Percentiles rank a stretch among this genome's conserved stretches.
Evolutionary conservation across 2,329 filamentous ascomycete species (phyloP).

Genomic region (Aspergillus hortae): DNA sequence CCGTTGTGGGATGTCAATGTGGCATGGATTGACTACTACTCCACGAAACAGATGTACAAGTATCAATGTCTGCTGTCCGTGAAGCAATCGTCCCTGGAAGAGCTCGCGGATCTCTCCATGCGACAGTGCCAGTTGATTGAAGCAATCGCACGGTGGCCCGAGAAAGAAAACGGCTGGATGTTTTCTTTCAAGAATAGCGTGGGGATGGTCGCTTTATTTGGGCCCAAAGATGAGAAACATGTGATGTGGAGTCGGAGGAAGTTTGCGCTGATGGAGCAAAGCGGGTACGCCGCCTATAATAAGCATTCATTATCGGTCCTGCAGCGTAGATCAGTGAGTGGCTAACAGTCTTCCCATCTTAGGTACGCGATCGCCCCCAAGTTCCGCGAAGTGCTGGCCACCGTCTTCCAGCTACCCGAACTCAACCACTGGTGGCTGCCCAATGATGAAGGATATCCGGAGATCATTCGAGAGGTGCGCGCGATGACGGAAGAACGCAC

Average conservation of each 20-base stretch:
- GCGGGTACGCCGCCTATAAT: constrained; percentile 56
- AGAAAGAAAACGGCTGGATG: constrained; percentile 65
- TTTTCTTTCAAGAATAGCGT: constrained; percentile 72
- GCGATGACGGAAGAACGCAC: constrained; percentile 77
- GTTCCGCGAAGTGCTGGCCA: constrained; percentile 71
- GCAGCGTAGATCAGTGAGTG: background rate
- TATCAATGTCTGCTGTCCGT: constrained; percentile 64
- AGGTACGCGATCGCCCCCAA: constrained; percentile 81
- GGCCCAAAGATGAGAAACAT: constrained; percentile 71
- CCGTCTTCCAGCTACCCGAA: constrained; percentile 68
- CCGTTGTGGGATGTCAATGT: constrained; percentile 73
- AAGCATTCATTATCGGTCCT: background rate
- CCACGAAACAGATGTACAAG: constrained; percentile 75
- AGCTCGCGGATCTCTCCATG: constrained; percentile 62
- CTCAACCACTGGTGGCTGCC: constrained; percentile 87
- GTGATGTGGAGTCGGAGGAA: constrained; percentile 76
- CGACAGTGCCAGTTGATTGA: constrained; percentile 76
- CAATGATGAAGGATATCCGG: constrained; percentile 70
- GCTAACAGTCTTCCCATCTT: background rate
- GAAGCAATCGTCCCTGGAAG: constrained; percentile 48
- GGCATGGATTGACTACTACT: constrained; percentile 71
- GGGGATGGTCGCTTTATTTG: constrained; percentile 70
- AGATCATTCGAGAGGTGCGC: constrained; percentile 71
- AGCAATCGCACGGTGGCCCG: constrained; percentile 68
- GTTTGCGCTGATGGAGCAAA: constrained; percentile 71